Base-by-base conservation (phyloP, 2,329 filamentous ascomycete species). In the Neonectria neomacrospora region DNA sequence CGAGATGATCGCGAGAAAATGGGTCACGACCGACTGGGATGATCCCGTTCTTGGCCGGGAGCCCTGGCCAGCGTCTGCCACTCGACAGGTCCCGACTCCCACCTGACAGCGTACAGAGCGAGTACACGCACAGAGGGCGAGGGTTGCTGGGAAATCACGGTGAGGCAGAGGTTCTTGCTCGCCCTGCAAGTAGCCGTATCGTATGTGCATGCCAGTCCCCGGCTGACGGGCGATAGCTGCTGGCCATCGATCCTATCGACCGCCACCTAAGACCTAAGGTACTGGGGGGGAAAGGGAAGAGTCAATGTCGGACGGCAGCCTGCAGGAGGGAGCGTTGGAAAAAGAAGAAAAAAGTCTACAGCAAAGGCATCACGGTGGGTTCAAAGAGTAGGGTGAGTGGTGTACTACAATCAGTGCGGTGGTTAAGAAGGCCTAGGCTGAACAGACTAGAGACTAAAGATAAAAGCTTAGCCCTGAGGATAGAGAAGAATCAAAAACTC, bases 271-370 rank as follows among this genome's bases (percentile, higher is more conserved):
- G 3, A 26, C 23, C 6, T 26, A 26, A 6, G 3, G 6, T 26
- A 6, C 3, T 3, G 32, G 23, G 28, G 42, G 30, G 20, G 23
- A 14, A 56, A 32, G 53, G 39, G 11, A 11, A 28, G 18, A 48
- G 18, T 44, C 37, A 10, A 50, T 45, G 47, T 39, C 59, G 52
- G 65, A 61, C 63, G 61, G 66, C 37, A 67, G 56, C 54, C 42
- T 54, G 71, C 69, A 71, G 66, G 61, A 65, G 71, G 66, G 23
- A 44, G 18, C 41, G 66, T 71, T 71, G 53, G 64, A 57, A 28
- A 26, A 54, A 42, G 34, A 39, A 42, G 16, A 45, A 41, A 23
- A 58, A 32, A 41, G 37, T 52, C 10, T 34, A 53, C 28, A 47
- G 28, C 28, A 18, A 12, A 5, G 37, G 67, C 67, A 68, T 71